A percentile compares a stretch with the other conserved stretches of the same genome.
Evolutionary conservation across 2,329 filamentous ascomycete species (phyloP).

Genomic region (Cercospora citrullina): DNA sequence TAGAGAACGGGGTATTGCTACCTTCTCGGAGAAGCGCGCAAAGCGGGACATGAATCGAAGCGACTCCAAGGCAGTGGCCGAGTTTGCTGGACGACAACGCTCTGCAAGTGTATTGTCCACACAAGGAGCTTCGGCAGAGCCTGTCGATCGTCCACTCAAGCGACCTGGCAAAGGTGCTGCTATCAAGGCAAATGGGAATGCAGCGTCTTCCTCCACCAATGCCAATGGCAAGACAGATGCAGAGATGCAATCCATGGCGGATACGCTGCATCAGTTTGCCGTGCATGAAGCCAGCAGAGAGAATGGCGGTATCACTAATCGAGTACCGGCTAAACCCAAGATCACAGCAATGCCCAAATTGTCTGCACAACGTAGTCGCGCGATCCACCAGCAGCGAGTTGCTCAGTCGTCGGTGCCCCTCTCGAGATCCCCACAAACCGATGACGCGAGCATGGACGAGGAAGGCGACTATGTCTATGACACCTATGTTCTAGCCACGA

Average conservation of each 20-base stretch:
- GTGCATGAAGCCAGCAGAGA: conserved; percentile 30
- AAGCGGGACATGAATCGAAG: conserved; percentile 21
- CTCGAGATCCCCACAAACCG: conserved; percentile 21
- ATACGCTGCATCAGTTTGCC: conserved; percentile 34
- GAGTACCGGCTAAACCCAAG: conserved; percentile 21
- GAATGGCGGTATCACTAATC: conserved; percentile 1
- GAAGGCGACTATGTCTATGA: conserved; percentile 63
- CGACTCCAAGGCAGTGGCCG: conserved; percentile 14
- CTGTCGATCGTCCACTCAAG: conserved; percentile 22
- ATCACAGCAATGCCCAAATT: conserved; percentile 33
- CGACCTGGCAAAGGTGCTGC: conserved; percentile 30
- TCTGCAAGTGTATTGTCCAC: conserved; percentile 13
- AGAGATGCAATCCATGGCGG: conserved; percentile 28
- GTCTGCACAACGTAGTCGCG: conserved; percentile 31
- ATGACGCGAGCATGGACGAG: conserved; percentile 45
- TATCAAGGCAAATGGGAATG: conserved; percentile 13
- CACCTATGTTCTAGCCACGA: conserved; percentile 55
- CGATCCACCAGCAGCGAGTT: conserved; percentile 29
- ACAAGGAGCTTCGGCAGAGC: not conserved
- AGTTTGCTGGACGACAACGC: conserved; percentile 11
- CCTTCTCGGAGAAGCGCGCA: conserved; percentile 31
- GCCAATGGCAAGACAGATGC: conserved; percentile 6
- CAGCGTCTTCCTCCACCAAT: not conserved
- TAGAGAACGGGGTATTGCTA: conserved; percentile 30
- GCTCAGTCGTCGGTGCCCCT: conserved; percentile 13